Conservation (phyloP, 1,139 yeast genomes). For the Hemisphaericaspora subhashii region DNA sequence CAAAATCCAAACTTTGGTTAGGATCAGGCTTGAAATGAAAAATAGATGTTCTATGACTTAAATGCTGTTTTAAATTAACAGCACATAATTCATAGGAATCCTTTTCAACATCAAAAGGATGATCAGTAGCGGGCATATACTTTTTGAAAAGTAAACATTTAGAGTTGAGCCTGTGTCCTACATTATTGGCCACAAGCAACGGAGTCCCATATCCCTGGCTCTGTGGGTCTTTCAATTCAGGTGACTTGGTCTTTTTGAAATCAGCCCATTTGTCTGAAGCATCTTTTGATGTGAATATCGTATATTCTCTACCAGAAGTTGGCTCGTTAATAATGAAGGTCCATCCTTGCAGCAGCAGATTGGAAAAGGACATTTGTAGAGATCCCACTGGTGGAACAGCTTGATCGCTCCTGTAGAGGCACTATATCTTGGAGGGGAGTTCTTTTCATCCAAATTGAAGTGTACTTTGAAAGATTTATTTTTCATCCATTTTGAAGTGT, state of each 20-base stretch:
- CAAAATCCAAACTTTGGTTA: conserved; percentile 6
- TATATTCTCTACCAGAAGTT: conserved; percentile 12
- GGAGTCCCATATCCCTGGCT: conserved; percentile 13
- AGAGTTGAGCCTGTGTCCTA: not conserved
- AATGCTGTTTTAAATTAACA: conserved; percentile 8
- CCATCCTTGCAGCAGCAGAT: conserved; percentile 9
- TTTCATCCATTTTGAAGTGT: too few species aligned
- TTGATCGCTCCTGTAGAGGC: not conserved
- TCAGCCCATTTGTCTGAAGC: conserved; percentile 11
- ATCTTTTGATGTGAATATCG: conserved; percentile 13
- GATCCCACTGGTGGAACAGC: conserved; percentile 1
- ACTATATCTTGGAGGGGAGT: not conserved
- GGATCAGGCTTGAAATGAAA: conserved; percentile 14
- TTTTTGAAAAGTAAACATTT: conserved; percentile 12
- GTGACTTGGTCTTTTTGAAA: conserved; percentile 9
- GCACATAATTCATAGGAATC: conserved; percentile 13
- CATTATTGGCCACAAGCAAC: conserved; percentile 10
- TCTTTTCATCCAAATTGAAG: conserved; percentile 4
- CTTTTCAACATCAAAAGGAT: conserved; percentile 13
- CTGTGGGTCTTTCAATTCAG: not conserved
- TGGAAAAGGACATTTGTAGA: conserved; percentile 10
- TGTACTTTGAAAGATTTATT: too few species aligned
- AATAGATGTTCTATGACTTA: conserved; percentile 11
- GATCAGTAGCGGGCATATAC: conserved; percentile 9
- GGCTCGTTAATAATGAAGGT: conserved; percentile 10